Evolutionary conservation across 148 eudicot genomes (phyloP), one percentile per base, ranked within the genome.

Genomic region (Polygonum maritimum): DNA sequence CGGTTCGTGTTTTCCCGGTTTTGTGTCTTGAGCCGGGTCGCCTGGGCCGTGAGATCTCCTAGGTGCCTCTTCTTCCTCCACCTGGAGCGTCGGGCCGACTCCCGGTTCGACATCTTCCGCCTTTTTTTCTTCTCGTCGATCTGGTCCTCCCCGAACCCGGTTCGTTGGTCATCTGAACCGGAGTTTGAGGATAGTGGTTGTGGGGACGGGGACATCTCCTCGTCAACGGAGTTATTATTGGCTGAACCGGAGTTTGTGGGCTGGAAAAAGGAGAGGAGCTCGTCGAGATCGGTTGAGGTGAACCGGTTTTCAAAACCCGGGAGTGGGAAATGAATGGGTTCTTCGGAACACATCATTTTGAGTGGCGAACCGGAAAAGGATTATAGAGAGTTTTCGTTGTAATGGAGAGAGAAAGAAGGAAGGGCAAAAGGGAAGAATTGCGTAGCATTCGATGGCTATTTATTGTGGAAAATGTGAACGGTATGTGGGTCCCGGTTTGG

Each of bases 41-140:
- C 44, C 62, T 81, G 71, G 19, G 14, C 60, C 22, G 78, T 75
- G n/a, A 90, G 60, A 74, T 84, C 63, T 70, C 85, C 86, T 62
- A 84, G 41, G 39, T 87, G 87, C 41, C 33, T 77, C 84, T 89
- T 90, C 86, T 90, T 90, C 9, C 88, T 79, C 76, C 21, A 65
- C 63, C 95, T 80, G 13, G 88, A 90, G 79, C 92, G 81, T 11
- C 84, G 74, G 35, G 95, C 95, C 1, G 95, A 90, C 15, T 85
- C 83, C 48, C 95, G 87, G 77, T 90, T 90, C 38, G 92, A 90
- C 21, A 79, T n/a, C 88, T 80, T 90, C 44, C 92, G 74, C 36
- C 82, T 81, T 3, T 69, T 74, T 83, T 81, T 88, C 57, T 81
- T 79, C 58, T 88, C 90, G 44, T 80, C 84, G 0, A 41, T 5